These are phyloP conservation scores for Cryomyces antarcticus DNA, from an alignment of 495 filamentous ascomycete genomes.

Conservation along the genomic window DNA sequence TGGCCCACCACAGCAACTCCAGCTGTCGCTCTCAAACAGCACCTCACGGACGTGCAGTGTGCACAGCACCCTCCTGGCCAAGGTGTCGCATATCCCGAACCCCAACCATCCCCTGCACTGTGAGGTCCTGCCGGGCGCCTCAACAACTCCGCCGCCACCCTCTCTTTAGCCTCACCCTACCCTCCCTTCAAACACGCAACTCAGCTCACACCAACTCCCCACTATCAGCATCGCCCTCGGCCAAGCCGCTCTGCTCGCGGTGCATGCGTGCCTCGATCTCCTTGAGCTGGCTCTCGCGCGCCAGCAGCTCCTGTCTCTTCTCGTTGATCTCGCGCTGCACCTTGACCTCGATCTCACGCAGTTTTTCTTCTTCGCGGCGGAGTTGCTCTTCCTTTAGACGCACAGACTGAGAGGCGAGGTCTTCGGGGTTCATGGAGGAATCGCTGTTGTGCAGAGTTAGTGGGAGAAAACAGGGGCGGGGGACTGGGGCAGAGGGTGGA, in stretches of 20 bases:
- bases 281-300: conserved; percentile 91
- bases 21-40: no score
- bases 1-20: no score
- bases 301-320: conserved; percentile 95
- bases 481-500: not conserved
- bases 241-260: conserved; percentile 33
- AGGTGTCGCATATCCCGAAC: no score
- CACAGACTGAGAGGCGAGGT: conserved; percentile 87
- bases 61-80: no score
- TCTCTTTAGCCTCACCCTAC: no score
- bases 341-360: conserved; percentile 96
- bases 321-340: conserved; percentile 99
- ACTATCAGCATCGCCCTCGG: no score
- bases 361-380: conserved; percentile 96
- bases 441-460: conserved; percentile 22
- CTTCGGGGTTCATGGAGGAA: conserved; percentile 93
- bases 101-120: no score
- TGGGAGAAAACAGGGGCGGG: conserved; percentile 15
- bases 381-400: conserved; percentile 98
- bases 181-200: no score
- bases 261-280: conserved; percentile 78
- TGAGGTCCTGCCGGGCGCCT: no score
- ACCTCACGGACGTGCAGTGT: no score
- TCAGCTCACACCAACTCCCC: no score
- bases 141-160: no score